Evolutionary conservation across 2,329 filamentous ascomycete genomes (phyloP).

Genomic region (Metarhizium guizhouense): DNA sequence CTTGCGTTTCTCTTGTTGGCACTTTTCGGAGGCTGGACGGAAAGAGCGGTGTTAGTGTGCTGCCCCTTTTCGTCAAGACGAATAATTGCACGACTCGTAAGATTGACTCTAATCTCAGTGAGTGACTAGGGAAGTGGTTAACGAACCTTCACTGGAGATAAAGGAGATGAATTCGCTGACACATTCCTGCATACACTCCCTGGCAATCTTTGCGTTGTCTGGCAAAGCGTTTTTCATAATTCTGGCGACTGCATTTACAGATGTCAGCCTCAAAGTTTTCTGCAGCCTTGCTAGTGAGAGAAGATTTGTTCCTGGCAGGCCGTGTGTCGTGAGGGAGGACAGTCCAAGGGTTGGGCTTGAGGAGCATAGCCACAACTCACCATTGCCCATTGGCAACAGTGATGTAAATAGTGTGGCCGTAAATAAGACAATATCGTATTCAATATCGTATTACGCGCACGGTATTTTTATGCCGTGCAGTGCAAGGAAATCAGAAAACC

Average conservation of each 20-base stretch:
- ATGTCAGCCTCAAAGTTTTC: conserved; percentile 80
- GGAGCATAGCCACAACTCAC: conserved; percentile 51
- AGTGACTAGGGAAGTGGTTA: too few species aligned
- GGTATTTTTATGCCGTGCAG: too few species aligned
- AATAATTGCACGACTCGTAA: too few species aligned
- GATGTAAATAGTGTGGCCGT: too few species aligned
- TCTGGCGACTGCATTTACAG: conserved; percentile 91
- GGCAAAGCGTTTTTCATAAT: conserved; percentile 98
- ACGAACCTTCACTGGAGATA: conserved; percentile 95
- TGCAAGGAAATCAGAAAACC: too few species aligned
- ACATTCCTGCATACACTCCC: conserved; percentile 99
- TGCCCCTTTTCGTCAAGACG: too few species aligned
- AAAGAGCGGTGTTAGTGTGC: too few species aligned
- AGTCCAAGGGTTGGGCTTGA: too few species aligned
- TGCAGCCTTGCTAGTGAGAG: conserved; percentile 38
- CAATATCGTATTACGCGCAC: too few species aligned
- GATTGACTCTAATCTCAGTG: neutral
- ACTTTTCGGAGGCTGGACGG: conserved; percentile 96
- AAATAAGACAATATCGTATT: too few species aligned
- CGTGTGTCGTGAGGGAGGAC: too few species aligned
- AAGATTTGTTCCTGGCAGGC: conserved; percentile 35
- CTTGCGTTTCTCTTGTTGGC: conserved; percentile 98
- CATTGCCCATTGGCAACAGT: conserved; percentile 96
- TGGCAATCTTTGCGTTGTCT: conserved; percentile 97
- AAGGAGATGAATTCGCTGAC: conserved; percentile 99